These are phyloP conservation scores for Leccinum arenicola DNA, from an alignment of 768 basidiomycete species.

Conservation along the genomic window DNA sequence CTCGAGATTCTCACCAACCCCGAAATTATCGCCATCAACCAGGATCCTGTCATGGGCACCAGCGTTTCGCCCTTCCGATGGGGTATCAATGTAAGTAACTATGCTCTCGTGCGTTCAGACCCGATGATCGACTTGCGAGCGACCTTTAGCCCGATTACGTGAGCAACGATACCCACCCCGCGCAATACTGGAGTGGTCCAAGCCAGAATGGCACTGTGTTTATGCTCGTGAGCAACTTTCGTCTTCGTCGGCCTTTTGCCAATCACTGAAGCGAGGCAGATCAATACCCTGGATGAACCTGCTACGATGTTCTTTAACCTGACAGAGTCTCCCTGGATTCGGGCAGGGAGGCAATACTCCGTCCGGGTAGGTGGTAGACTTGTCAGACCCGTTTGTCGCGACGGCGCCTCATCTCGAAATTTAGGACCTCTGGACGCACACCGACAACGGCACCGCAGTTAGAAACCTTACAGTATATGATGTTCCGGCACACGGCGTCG, in stretches of 20 bases:
- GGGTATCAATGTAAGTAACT: conserved; percentile 55
- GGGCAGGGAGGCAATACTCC: conserved; percentile 62
- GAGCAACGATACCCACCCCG: conserved; percentile 48
- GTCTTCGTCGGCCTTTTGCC: neutral
- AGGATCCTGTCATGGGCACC: conserved; percentile 60
- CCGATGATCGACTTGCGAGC: neutral
- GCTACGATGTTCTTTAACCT: conserved; percentile 60
- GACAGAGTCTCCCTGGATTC: conserved; percentile 69
- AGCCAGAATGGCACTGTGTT: conserved; percentile 62
- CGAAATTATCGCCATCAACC: conserved; percentile 68
- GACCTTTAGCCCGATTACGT: conserved; percentile 34
- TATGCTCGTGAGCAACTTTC: conserved; percentile 51
- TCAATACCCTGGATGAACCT: conserved; percentile 57
- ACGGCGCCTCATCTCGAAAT: neutral
- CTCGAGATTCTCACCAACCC: conserved; percentile 58
- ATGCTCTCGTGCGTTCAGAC: neutral
- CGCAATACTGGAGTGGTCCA: conserved; percentile 71
- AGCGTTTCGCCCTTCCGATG: conserved; percentile 66
- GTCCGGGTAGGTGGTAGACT: conserved; percentile 47
- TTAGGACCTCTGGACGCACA: conserved; percentile 73
- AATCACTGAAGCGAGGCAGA: conserved; percentile 32
- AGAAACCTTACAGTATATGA: conserved; percentile 51
- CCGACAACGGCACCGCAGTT: conserved; percentile 63
- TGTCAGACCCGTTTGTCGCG: neutral
- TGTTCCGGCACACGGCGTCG: conserved; percentile 68